A percentile compares a stretch with the other conserved stretches of the same genome.
These are phyloP conservation scores for Xerocomus potaroensis DNA, from an alignment of 768 basidiomycete genomes.

Conservation along the genomic window DNA sequence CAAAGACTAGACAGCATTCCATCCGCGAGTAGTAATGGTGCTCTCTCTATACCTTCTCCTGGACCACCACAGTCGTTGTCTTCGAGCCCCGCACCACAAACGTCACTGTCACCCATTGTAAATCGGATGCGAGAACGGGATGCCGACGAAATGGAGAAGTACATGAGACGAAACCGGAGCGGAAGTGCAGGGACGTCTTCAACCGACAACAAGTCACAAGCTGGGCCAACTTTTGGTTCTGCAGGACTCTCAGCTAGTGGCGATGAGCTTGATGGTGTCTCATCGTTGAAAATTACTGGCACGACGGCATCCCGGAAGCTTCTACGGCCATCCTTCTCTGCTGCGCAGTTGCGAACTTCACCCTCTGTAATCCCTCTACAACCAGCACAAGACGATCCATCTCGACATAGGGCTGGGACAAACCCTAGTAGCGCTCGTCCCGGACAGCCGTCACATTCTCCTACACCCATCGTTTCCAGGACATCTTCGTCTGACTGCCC, in stretches of 20 bases:
- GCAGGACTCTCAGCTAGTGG: conserved; percentile 49
- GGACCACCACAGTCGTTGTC: conserved; percentile 33
- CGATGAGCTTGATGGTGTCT: conserved; percentile 50
- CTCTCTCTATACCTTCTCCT: conserved; percentile 37
- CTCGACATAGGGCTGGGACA: conserved; percentile 62
- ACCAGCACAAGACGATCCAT: conserved; percentile 39
- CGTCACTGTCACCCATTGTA: conserved; percentile 71
- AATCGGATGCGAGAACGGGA: conserved; percentile 79
- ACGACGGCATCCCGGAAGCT: conserved; percentile 54
- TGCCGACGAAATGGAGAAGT: conserved; percentile 86
- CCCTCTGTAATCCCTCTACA: conserved; percentile 35
- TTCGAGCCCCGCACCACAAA: conserved; percentile 33
- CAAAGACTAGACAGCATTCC: conserved; percentile 30
- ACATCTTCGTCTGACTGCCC: conserved; percentile 56
- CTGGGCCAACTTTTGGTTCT: conserved; percentile 45
- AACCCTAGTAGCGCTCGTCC: conserved; percentile 50
- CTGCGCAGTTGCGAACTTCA: conserved; percentile 64
- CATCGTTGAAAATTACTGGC: conserved; percentile 44
- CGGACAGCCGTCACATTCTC: conserved; percentile 38
- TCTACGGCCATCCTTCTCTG: conserved; percentile 71
- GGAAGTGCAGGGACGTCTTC: conserved; percentile 73
- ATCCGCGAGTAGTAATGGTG: conserved; percentile 35
- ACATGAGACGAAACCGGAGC: conserved; percentile 75
- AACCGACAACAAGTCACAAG: conserved; percentile 63
- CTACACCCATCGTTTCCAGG: conserved; percentile 41